A percentile compares a stretch with the other conserved stretches of the same genome.
Conservation (phyloP, 2,329 filamentous ascomycete genomes). For the Lasiodiplodia gonubiensis region DNA sequence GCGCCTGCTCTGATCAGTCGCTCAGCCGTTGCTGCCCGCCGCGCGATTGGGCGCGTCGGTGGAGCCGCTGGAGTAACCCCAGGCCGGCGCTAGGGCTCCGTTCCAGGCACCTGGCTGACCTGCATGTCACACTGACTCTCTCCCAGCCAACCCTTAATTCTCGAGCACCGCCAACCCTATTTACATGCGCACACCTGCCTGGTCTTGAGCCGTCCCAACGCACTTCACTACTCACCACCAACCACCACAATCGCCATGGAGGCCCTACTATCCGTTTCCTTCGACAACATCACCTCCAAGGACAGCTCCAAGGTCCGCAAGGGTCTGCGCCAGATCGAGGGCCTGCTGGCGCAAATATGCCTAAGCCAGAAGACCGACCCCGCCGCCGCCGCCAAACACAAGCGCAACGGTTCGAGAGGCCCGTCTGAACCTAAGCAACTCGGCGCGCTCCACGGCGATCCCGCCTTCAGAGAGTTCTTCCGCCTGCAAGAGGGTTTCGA, state of each 20-base stretch:
- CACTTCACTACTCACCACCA: conserved; percentile 5
- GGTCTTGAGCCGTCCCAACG: conserved; percentile 14
- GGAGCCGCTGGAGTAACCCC: conserved; percentile 19
- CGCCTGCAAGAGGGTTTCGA: conserved; percentile 96
- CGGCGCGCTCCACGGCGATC: conserved; percentile 75
- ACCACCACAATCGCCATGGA: conserved; percentile 68
- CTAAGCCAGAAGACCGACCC: conserved; percentile 60
- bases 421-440: conserved; percentile 56
- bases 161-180: conserved; percentile 25
- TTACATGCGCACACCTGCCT: conserved; percentile 19
- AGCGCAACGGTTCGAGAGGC: conserved; percentile 42
- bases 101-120: conserved; percentile 18
- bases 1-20: conserved; percentile 26
- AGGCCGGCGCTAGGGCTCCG: conserved; percentile 20
- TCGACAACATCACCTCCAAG: conserved; percentile 94
- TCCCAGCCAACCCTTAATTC: conserved; percentile 29
- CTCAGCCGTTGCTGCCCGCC: conserved; percentile 24
- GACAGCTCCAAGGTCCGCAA: conserved; percentile 90
- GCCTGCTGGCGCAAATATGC: conserved; percentile 91
- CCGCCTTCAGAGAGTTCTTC: conserved; percentile 94
- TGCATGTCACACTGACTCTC: conserved; percentile 27
- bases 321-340: conserved; percentile 91
- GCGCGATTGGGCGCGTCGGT: conserved; percentile 17
- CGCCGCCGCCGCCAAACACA: conserved; percentile 33
- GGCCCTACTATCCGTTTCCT: conserved; percentile 86